A percentile compares a stretch with the other conserved stretches of the same genome.
These are phyloP conservation scores for Flueggea neowawraea DNA, from an alignment of 441 rosid genomes.

Conservation along the genomic window DNA sequence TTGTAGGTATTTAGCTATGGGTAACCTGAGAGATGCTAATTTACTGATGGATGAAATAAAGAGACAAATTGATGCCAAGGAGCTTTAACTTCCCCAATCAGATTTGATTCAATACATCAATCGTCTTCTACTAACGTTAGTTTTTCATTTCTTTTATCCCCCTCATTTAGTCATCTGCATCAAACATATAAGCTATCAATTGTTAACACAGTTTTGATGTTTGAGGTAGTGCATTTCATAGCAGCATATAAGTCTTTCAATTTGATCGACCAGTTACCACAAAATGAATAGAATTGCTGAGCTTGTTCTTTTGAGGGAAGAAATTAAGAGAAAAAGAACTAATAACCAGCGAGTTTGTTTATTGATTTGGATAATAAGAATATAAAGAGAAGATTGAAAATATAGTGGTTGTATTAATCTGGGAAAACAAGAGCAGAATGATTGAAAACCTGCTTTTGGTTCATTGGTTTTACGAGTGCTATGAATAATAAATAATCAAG, in stretches of 20 bases:
- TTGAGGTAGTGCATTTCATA: background rate
- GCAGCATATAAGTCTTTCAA: background rate
- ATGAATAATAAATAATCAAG: no score
- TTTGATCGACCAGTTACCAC: background rate
- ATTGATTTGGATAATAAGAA: background rate
- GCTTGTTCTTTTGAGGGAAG: no score
- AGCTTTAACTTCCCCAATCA: slow-evolving; percentile 40
- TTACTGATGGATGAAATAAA: slow-evolving; percentile 64
- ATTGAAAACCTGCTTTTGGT: no score
- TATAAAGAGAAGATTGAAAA: background rate
- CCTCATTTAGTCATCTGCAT: no score
- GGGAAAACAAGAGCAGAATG: no score
- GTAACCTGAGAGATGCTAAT: slow-evolving; percentile 81
- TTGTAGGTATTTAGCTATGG: slow-evolving; percentile 77
- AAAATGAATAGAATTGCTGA: background rate
- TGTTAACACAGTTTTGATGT: background rate
- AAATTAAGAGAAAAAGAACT: background rate
- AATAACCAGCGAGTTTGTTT: background rate
- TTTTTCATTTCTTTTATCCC: slow-evolving; percentile 11
- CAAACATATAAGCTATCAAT: background rate
- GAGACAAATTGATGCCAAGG: slow-evolving; percentile 55
- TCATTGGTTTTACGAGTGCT: no score
- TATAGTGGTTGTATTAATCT: background rate
- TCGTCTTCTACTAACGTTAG: slow-evolving; percentile 83
- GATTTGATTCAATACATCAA: slow-evolving; percentile 62